Evolutionary conservation across 2,329 filamentous ascomycete species (phyloP), one percentile per base, ranked within the genome.

Genomic region (Xylaria sp.): DNA sequence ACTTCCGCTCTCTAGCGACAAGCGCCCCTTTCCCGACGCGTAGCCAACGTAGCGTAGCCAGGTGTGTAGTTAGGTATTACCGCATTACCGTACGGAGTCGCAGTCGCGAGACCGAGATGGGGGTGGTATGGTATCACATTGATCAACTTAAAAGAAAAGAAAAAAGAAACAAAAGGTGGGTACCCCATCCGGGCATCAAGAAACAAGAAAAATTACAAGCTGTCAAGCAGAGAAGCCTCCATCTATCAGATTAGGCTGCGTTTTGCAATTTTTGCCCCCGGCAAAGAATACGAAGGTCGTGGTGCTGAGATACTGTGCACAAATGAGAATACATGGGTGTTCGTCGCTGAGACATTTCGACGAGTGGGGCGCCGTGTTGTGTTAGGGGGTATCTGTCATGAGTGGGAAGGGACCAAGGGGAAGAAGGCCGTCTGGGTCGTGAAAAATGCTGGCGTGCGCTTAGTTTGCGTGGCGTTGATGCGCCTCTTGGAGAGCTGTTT

Each of bases 401-500:
- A 68, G 64, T 60, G 63, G 69, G 57, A 61, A 68, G n/a, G n/a
- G 13, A 27, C 11, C 6, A 40, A 5, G 63, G 63, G 56, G 31
- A 54, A 59, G 38, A 47, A 55, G 61, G 60, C 17, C 41, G 35
- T 43, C 62, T 29, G 23, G 52, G 35, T 54, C 29, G 53, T 55
- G 31, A 55, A 29, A 55, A 54, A 31, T 47, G 58, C 43, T 33
- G 56, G 52, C 37, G 41, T 27, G 41, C 44, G 33, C 60, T 70
- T 70, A 77, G 56, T 74, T 73, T 11, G 64, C 70, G 60, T 79
- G 76, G 52, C 54, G 72, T 56, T 74, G 72, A 57, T 79, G 76
- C 17, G 78, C 78, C 52, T 80, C 77, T 73, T 77, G 75, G 15
- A 81, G 78, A 67, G 74, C 79, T 81, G 44, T 9, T 19, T 19